phyloP scores from a whole-genome alignment of 2,329 filamentous ascomycete species.

The Plenodomus lindquistii region DNA sequence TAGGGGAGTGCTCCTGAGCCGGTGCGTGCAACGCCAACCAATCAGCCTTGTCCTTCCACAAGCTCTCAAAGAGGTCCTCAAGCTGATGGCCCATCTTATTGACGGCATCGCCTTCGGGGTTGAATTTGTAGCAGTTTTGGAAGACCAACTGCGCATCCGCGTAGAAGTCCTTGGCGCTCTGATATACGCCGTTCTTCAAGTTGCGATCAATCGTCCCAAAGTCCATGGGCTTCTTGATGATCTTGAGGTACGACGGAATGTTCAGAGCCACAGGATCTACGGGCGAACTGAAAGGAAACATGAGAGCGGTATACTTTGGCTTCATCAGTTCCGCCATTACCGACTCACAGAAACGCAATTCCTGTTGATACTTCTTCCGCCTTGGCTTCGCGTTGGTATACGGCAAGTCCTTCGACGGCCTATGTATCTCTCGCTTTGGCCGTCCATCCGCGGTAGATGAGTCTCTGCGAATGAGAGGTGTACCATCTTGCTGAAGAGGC shows the following conservation, averaged over 20 bases:
- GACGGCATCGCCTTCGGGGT: conserved; percentile 76
- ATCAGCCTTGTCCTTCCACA: conserved; percentile 77
- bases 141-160: conserved; percentile 82
- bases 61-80: conserved; percentile 72
- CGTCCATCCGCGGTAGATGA: conserved; percentile 77
- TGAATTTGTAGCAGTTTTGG: conserved; percentile 90
- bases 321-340: conserved; percentile 78
- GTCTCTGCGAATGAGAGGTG: conserved; percentile 82
- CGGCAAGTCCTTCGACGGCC: conserved; percentile 86
- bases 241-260: conserved; percentile 88
- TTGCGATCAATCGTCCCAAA: conserved; percentile 79
- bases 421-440: conserved; percentile 91
- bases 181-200: conserved; percentile 77
- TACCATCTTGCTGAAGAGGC: conserved; percentile 75
- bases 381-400: conserved; percentile 83
- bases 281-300: conserved; percentile 76
- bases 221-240: conserved; percentile 98
- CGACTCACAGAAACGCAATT: conserved; percentile 87
- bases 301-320: conserved; percentile 68
- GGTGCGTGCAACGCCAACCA: conserved; percentile 79
- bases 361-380: conserved; percentile 85
- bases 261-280: conserved; percentile 94
- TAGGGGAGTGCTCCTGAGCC: conserved; percentile 67
- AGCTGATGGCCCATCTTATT: conserved; percentile 72
- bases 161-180: conserved; percentile 82